A percentile compares a stretch with the other conserved stretches of the same genome.
Conservation (phyloP, 257 asterid genomes). For the Paraleonurus japonicus region DNA sequence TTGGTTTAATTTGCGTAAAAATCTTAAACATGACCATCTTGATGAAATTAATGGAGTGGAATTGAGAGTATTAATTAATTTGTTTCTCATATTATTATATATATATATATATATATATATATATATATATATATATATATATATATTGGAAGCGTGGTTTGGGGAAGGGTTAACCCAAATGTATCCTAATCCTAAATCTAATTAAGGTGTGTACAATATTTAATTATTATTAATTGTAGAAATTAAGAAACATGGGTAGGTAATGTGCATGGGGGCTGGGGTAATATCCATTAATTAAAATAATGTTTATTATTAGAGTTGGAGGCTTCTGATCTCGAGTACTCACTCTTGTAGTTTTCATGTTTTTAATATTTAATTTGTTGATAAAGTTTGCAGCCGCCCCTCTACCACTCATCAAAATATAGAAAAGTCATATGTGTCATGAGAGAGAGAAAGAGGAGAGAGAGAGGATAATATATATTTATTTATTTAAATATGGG, state of each 20-base stretch:
- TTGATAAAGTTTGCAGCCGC: slow-evolving; percentile 29
- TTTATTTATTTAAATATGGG: background rate
- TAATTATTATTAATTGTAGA: too few relatives aligned
- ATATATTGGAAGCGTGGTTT: background rate
- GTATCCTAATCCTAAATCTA: background rate
- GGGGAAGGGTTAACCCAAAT: background rate
- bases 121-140: too few relatives aligned
- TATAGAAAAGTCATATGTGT: background rate
- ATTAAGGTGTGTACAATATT: too few relatives aligned
- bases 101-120: too few relatives aligned
- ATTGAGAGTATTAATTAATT: too few relatives aligned
- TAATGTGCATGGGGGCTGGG: background rate
- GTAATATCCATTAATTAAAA: background rate
- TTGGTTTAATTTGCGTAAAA: too few relatives aligned
- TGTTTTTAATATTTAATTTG: background rate
- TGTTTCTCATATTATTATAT: too few relatives aligned
- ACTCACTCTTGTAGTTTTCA: slow-evolving; percentile 13
- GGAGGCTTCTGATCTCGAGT: slow-evolving; percentile 29
- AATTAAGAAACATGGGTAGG: background rate
- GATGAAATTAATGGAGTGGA: too few relatives aligned
- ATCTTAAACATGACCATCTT: too few relatives aligned
- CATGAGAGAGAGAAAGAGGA: background rate
- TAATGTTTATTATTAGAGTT: slow-evolving; percentile 21
- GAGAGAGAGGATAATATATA: background rate
- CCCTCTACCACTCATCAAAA: background rate